A percentile compares a stretch with the other conserved stretches of the same genome.
Evolutionary conservation across 768 basidiomycete genomes (phyloP).

Genomic region (Lanmaoa pseudosensibilis): DNA sequence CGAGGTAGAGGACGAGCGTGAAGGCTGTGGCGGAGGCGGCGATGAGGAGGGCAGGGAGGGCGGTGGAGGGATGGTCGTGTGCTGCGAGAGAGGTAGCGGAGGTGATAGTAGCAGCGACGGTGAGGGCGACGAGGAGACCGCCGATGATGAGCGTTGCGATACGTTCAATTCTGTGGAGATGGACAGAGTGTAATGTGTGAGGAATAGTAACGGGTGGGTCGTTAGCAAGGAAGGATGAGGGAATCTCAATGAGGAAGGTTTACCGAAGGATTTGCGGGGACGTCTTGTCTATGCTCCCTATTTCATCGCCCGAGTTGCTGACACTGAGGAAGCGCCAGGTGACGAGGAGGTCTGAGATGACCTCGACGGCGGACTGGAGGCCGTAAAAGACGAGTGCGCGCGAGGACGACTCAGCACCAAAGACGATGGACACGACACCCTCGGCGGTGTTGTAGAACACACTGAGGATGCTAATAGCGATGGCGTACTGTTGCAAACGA

Average conservation of each 20-base stretch:
- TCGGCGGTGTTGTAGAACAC: slow-evolving; percentile 42
- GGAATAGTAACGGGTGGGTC: background rate
- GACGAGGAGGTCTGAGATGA: slow-evolving; percentile 44
- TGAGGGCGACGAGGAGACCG: slow-evolving; percentile 36
- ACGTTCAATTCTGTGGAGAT: slow-evolving; percentile 37
- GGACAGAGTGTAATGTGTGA: background rate
- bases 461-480: slow-evolving; percentile 43
- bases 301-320: slow-evolving; percentile 36
- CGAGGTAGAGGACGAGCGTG: slow-evolving; percentile 43
- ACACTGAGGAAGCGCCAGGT: slow-evolving; percentile 44
- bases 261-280: slow-evolving; percentile 17
- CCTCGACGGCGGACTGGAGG: slow-evolving; percentile 48
- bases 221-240: background rate
- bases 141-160: slow-evolving; percentile 39
- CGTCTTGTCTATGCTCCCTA: background rate
- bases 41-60: slow-evolving; percentile 44
- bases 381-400: slow-evolving; percentile 49
- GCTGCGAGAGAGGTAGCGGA: slow-evolving; percentile 37
- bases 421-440: slow-evolving; percentile 43
- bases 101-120: slow-evolving; percentile 38
- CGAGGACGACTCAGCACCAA: slow-evolving; percentile 46
- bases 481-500: slow-evolving; percentile 36
- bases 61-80: slow-evolving; percentile 39
- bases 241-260: background rate
- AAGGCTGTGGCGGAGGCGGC: slow-evolving; percentile 40